These are phyloP conservation scores for Aspergillus leporis DNA, from an alignment of 495 filamentous ascomycete species.

Conservation along the genomic window DNA sequence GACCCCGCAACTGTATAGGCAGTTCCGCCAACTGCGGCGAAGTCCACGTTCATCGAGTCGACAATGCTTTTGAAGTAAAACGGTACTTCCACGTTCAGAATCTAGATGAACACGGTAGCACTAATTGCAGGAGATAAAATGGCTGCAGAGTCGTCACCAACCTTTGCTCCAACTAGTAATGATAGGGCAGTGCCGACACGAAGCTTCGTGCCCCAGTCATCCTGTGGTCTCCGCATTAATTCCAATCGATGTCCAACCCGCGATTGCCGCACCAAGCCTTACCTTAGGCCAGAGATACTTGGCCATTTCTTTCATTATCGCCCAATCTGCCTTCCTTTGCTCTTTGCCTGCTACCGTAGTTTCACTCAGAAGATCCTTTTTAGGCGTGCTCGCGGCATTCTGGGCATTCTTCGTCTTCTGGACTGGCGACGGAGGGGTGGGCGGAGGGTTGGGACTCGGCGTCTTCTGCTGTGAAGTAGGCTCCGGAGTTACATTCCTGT, in stretches of 20 bases:
- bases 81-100: conserved; percentile 94
- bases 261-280: conserved; percentile 15
- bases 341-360: conserved; percentile 65
- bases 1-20: conserved; percentile 86
- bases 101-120: conserved; percentile 39
- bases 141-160: conserved; percentile 22
- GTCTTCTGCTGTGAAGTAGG: conserved; percentile 14
- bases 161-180: conserved; percentile 86
- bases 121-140: background rate
- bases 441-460: conserved; percentile 13
- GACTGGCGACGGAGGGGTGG: conserved; percentile 23
- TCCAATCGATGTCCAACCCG: conserved; percentile 7
- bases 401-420: conserved; percentile 25
- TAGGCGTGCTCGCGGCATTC: conserved; percentile 36
- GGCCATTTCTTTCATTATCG: conserved; percentile 97
- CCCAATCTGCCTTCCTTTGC: conserved; percentile 96
- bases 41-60: conserved; percentile 95
- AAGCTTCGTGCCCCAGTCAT: conserved; percentile 76
- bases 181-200: conserved; percentile 80
- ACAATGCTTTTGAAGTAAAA: conserved; percentile 99
- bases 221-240: conserved; percentile 39
- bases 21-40: conserved; percentile 76
- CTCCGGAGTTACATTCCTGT: conserved; percentile 23
- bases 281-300: conserved; percentile 96
- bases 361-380: conserved; percentile 58